Percentiles rank a stretch among this genome's conserved stretches.
These are phyloP conservation scores for Ceratonia siliqua DNA, from an alignment of 306 rosid species.

Conservation along the genomic window DNA sequence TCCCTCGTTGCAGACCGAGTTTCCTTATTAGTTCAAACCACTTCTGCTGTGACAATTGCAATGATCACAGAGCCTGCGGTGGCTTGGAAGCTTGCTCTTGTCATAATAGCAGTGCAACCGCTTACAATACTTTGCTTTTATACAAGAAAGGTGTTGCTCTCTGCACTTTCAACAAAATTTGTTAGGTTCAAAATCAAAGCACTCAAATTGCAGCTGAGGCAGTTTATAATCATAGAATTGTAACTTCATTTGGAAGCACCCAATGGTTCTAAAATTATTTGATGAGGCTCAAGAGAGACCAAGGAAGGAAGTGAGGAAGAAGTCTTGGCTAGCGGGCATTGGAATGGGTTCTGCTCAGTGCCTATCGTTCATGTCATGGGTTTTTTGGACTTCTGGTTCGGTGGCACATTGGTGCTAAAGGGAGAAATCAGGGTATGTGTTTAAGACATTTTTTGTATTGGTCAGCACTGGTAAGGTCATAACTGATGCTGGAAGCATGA, in stretches of 20 bases:
- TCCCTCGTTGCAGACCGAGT: conserved; percentile 88
- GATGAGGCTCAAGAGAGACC: conserved; percentile 88
- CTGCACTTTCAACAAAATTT: conserved; percentile 68
- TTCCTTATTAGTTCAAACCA: conserved; percentile 76
- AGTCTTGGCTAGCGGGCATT: conserved; percentile 88
- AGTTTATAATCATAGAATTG: conserved; percentile 84
- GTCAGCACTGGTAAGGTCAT: conserved; percentile 96
- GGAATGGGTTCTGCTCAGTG: conserved; percentile 99
- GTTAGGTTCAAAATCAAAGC: conserved; percentile 81
- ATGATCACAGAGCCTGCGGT: conserved; percentile 80
- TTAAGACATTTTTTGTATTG: conserved; percentile 87
- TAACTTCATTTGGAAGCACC: conserved; percentile 73
- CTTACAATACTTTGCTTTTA: conserved; percentile 85
- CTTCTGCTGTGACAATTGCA: conserved; percentile 85
- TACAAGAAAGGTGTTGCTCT: conserved; percentile 78
- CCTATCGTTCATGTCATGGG: conserved; percentile 94
- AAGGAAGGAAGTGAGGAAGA: conserved; percentile 79
- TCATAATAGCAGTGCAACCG: conserved; percentile 89
- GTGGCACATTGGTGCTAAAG: conserved; percentile 71
- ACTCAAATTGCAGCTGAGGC: conserved; percentile 94
- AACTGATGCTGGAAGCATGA: conserved; percentile 99
- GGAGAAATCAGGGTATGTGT: conserved; percentile 89
- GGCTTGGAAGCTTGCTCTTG: conserved; percentile 93
- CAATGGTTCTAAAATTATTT: conserved; percentile 64
- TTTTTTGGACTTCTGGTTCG: conserved; percentile 95